These are phyloP conservation scores for Scleromitrula shiraiana DNA, from an alignment of 2,329 filamentous ascomycete species.

Conservation along the genomic window DNA sequence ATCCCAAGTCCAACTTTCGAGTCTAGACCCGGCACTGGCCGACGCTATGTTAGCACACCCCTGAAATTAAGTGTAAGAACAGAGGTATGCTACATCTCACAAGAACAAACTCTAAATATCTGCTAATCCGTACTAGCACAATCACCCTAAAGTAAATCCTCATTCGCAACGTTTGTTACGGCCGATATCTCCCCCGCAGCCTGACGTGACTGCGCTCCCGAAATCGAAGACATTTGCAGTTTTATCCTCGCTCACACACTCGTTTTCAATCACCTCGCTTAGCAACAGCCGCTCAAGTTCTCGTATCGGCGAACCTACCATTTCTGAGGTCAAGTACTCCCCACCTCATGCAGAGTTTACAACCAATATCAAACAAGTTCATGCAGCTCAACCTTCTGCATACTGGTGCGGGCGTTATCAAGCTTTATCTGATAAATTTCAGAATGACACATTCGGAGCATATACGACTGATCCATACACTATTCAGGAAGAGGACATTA, in stretches of 20 bases:
- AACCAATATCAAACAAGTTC: slow-evolving; percentile 30
- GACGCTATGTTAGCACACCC: slow-evolving; percentile 15
- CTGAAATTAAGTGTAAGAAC: slow-evolving; percentile 11
- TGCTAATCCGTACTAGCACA: slow-evolving; percentile 4
- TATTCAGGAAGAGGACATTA: slow-evolving; percentile 2
- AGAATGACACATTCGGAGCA: slow-evolving; percentile 34
- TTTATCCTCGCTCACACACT: slow-evolving; percentile 38
- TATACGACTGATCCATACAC: background rate
- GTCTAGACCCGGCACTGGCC: background rate
- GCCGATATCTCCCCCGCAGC: slow-evolving; percentile 13
- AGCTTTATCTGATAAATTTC: slow-evolving; percentile 47
- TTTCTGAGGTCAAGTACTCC: slow-evolving; percentile 8
- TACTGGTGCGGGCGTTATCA: slow-evolving; percentile 59
- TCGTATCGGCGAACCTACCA: slow-evolving; percentile 3
- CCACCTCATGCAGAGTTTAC: slow-evolving; percentile 5
- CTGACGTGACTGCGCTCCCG: slow-evolving; percentile 21
- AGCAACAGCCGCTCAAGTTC: slow-evolving; percentile 8
- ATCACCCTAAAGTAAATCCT: slow-evolving; percentile 9
- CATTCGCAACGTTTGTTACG: slow-evolving; percentile 11
- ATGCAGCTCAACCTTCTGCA: slow-evolving; percentile 37
- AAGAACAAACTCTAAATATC: background rate
- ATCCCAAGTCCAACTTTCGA: slow-evolving; percentile 8
- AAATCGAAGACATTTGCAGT: slow-evolving; percentile 40
- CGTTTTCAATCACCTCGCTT: slow-evolving; percentile 31
- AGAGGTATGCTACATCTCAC: slow-evolving; percentile 12